Conservation (phyloP, 345 rosid genomes). For the Citrus sp. region DNA sequence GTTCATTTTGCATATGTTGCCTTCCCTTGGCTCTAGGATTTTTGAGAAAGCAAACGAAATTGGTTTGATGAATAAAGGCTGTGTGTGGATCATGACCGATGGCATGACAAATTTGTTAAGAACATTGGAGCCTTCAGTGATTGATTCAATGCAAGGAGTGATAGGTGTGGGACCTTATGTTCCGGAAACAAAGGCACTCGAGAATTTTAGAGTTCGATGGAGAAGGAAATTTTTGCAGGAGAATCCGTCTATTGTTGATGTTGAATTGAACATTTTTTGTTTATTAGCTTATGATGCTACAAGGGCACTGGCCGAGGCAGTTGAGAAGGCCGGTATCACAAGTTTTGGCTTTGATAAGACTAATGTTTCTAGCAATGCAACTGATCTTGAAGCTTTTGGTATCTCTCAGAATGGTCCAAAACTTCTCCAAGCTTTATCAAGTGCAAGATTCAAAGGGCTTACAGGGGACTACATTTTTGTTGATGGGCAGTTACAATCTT, state of each 20-base stretch:
- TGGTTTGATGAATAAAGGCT: constrained; percentile 52
- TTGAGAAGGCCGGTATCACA: constrained; percentile 34
- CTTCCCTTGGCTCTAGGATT: constrained; percentile 30
- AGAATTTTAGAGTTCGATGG: constrained; percentile 31
- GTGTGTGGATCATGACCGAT: constrained; percentile 47
- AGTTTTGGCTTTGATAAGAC: constrained; percentile 20
- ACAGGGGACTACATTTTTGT: constrained; percentile 32
- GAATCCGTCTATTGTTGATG: constrained; percentile 10
- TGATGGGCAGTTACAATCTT: constrained; percentile 29
- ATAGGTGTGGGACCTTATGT: constrained; percentile 37
- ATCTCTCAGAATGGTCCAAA: constrained; percentile 40
- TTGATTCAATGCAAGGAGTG: constrained; percentile 42
- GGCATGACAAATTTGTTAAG: constrained; percentile 22
- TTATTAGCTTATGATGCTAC: constrained; percentile 51
- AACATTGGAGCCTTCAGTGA: neutral
- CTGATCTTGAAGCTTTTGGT: constrained; percentile 39
- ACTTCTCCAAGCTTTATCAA: constrained; percentile 28
- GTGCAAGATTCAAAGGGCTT: constrained; percentile 37
- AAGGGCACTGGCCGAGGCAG: constrained; percentile 41
- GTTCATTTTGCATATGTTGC: constrained; percentile 42
- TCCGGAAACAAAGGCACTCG: constrained; percentile 13
- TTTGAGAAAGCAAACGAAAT: constrained; percentile 41
- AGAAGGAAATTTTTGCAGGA: constrained; percentile 19
- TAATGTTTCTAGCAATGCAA: constrained; percentile 10
- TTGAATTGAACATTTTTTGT: constrained; percentile 30